Percentiles rank a stretch among this genome's conserved stretches.
These are phyloP conservation scores for Pueraria montana DNA, from an alignment of 306 rosid species.

Conservation along the genomic window DNA sequence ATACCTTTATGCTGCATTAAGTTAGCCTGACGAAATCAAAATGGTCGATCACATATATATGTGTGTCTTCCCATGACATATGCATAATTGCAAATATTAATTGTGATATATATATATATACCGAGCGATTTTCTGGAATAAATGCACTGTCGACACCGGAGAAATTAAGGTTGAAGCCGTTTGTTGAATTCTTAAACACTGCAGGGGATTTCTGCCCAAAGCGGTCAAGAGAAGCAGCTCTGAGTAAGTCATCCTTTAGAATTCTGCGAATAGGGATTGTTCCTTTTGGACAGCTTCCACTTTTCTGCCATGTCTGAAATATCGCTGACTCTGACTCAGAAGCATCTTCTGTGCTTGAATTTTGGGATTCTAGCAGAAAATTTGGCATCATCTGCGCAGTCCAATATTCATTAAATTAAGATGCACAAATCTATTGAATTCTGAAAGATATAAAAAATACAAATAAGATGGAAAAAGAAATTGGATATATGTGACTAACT, in stretches of 20 bases:
- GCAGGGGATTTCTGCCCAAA: conserved; percentile 57
- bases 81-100: background rate
- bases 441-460: background rate
- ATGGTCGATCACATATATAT: too few species aligned
- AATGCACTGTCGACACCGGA: background rate
- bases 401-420: background rate
- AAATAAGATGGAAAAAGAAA: too few species aligned
- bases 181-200: conserved; percentile 11
- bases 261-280: conserved; percentile 73
- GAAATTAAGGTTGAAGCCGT: background rate
- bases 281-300: conserved; percentile 79
- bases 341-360: conserved; percentile 5
- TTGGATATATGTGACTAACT: too few species aligned
- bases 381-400: conserved; percentile 60
- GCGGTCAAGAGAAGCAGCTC: conserved; percentile 53
- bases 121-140: conserved; percentile 53
- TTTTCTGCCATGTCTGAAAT: conserved; percentile 69
- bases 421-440: background rate
- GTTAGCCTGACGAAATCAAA: background rate
- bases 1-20: background rate
- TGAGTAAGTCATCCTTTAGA: conserved; percentile 50
- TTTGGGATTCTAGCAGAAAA: conserved; percentile 2
- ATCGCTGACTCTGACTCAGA: background rate
- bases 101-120: conserved; percentile 46
- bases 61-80: background rate